Conservation (phyloP, 768 basidiomycete genomes). For the Trametes cinnabarina region DNA sequence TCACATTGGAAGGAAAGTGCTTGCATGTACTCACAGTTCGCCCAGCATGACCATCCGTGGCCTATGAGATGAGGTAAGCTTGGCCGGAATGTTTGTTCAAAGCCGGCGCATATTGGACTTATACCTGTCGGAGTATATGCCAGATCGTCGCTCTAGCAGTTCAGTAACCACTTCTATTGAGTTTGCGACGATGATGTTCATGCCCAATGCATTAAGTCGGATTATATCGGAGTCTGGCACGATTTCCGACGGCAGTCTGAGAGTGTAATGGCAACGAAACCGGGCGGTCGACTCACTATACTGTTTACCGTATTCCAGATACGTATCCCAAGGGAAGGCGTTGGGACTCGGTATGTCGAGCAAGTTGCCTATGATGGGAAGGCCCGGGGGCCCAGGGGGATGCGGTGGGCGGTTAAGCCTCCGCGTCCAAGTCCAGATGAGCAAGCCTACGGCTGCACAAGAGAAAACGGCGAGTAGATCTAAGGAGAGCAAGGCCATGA, state of each 20-base stretch:
- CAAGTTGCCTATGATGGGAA: conserved; percentile 8
- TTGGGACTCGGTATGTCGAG: conserved; percentile 2
- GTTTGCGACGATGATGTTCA: conserved; percentile 30
- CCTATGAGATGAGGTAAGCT: not conserved
- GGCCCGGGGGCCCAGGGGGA: conserved; percentile 7
- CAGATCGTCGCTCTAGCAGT: conserved; percentile 27
- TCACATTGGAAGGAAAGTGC: too few species aligned
- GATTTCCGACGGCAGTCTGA: not conserved
- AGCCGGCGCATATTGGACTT: not conserved
- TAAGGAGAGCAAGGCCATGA: not conserved
- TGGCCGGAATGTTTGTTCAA: too few species aligned
- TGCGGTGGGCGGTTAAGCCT: not conserved
- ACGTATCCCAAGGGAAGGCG: not conserved
- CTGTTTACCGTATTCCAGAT: not conserved
- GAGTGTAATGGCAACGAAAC: too few species aligned
- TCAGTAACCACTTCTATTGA: conserved; percentile 21
- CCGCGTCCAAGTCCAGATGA: not conserved
- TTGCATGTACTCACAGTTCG: not conserved
- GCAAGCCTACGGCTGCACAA: not conserved
- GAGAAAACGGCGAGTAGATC: not conserved
- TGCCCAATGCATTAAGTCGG: conserved; percentile 5
- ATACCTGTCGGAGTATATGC: conserved; percentile 28
- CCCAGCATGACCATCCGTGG: conserved; percentile 8
- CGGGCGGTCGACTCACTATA: not conserved
- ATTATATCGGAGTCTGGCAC: conserved; percentile 8